Percentiles rank a stretch among this genome's conserved stretches.
These are phyloP conservation scores for Arxiozyma telluris DNA, from an alignment of 1,139 yeast species.

Conservation along the genomic window DNA sequence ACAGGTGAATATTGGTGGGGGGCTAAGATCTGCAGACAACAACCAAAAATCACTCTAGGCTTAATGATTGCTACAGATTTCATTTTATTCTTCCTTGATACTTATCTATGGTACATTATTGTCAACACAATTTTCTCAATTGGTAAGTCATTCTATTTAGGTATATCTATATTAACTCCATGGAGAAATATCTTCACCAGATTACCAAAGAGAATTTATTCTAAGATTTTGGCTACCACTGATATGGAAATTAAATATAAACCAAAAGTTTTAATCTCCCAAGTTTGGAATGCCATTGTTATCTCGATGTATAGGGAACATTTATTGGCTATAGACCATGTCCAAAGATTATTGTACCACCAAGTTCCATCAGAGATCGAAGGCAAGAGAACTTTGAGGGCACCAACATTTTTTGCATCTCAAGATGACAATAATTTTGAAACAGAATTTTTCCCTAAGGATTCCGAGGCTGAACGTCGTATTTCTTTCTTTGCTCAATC, in stretches of 20 bases:
- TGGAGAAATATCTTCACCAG: slow-evolving; percentile 98
- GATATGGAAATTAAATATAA: slow-evolving; percentile 99
- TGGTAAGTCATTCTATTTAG: slow-evolving; percentile 95
- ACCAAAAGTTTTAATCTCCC: slow-evolving; percentile 95
- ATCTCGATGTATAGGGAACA: slow-evolving; percentile 99
- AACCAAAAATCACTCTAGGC: slow-evolving; percentile 80
- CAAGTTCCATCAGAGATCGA: slow-evolving; percentile 96
- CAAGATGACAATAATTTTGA: slow-evolving; percentile 95
- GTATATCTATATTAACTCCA: slow-evolving; percentile 96
- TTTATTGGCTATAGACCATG: slow-evolving; percentile 93
- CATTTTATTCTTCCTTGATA: slow-evolving; percentile 94
- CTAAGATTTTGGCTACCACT: slow-evolving; percentile 92
- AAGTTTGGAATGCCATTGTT: slow-evolving; percentile 97
- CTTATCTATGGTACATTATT: slow-evolving; percentile 96
- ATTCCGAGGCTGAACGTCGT: slow-evolving; percentile 98
- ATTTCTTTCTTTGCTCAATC: slow-evolving; percentile 98
- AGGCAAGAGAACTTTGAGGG: slow-evolving; percentile 96
- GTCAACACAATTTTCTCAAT: slow-evolving; percentile 92
- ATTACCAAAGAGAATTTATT: slow-evolving; percentile 95
- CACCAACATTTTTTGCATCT: slow-evolving; percentile 96
- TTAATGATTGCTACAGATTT: slow-evolving; percentile 87
- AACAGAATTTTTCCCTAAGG: slow-evolving; percentile 90
- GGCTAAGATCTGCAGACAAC: slow-evolving; percentile 64
- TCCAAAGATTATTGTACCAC: slow-evolving; percentile 90
- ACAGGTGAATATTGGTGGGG: slow-evolving; percentile 90